Percentiles rank a stretch among this genome's conserved stretches.
Evolutionary conservation across 495 filamentous ascomycete genomes (phyloP).

Genomic region (Jackrogersella multiformis): DNA sequence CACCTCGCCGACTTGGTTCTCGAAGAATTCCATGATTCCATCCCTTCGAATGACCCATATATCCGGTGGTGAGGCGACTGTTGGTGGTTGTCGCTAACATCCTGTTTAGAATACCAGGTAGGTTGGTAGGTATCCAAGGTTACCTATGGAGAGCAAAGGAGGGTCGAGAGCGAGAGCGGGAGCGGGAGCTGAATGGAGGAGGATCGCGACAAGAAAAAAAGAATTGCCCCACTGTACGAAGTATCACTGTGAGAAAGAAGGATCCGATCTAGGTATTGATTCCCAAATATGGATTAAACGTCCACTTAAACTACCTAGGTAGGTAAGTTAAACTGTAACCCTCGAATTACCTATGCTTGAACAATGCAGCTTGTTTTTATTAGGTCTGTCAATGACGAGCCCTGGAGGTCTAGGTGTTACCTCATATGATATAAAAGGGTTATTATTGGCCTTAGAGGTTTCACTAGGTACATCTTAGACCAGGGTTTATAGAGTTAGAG

Average conservation of each 20-base stretch:
- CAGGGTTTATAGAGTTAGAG: too few species aligned
- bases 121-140: too few species aligned
- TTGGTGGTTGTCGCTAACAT: constrained; percentile 19
- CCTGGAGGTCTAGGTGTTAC: constrained; percentile 3
- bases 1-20: constrained; percentile 65
- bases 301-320: constrained; percentile 2
- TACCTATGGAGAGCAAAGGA: neutral
- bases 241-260: too few species aligned
- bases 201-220: constrained; percentile 12
- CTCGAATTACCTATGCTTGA: too few species aligned
- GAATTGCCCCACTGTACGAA: constrained; percentile 6
- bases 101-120: constrained; percentile 9
- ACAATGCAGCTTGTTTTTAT: constrained; percentile 8
- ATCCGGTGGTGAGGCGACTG: neutral
- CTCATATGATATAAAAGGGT: neutral
- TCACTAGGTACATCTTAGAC: neutral
- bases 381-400: too few species aligned
- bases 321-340: too few species aligned
- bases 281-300: constrained; percentile 31
- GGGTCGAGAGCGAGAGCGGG: constrained; percentile 1
- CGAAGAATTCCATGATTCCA: constrained; percentile 62
- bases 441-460: constrained; percentile 1
- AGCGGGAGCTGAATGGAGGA: constrained; percentile 5
- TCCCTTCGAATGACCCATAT: constrained; percentile 26
- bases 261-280: constrained; percentile 17